Conservation (phyloP, 2,329 filamentous ascomycete species). For the Hymenoscyphus fructigenus region DNA sequence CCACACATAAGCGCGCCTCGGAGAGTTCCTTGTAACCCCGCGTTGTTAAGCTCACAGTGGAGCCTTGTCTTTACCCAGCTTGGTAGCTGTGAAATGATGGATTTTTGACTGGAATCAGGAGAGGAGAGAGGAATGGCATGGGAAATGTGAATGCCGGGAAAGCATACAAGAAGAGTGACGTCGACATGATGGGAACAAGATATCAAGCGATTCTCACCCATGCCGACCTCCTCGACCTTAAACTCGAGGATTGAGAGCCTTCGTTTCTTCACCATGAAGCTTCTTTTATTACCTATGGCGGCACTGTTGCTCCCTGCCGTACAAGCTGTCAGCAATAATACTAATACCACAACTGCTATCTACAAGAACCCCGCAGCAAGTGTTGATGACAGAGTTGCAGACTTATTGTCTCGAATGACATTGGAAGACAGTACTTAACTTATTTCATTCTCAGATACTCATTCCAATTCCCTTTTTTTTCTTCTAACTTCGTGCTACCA, state of each 20-base stretch:
- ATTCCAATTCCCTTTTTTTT: no score
- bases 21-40: background rate
- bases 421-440: slow-evolving; percentile 56
- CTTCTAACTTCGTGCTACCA: background rate
- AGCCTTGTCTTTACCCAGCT: background rate
- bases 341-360: slow-evolving; percentile 37
- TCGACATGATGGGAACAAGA: background rate
- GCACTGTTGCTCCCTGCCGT: background rate
- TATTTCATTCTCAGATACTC: background rate
- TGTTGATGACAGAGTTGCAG: slow-evolving; percentile 63
- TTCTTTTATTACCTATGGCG: background rate
- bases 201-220: background rate
- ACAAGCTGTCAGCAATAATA: slow-evolving; percentile 5
- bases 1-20: slow-evolving; percentile 4
- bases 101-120: background rate
- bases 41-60: background rate
- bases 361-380: slow-evolving; percentile 65
- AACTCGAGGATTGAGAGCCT: background rate
- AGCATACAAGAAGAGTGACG: background rate
- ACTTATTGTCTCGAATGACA: slow-evolving; percentile 71
- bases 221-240: background rate
- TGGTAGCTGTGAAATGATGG: background rate
- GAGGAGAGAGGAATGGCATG: background rate
- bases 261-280: background rate
- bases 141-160: background rate